phyloP scores from a whole-genome alignment of 371 early-diverging fungal species.

The Mucor indicus region DNA sequence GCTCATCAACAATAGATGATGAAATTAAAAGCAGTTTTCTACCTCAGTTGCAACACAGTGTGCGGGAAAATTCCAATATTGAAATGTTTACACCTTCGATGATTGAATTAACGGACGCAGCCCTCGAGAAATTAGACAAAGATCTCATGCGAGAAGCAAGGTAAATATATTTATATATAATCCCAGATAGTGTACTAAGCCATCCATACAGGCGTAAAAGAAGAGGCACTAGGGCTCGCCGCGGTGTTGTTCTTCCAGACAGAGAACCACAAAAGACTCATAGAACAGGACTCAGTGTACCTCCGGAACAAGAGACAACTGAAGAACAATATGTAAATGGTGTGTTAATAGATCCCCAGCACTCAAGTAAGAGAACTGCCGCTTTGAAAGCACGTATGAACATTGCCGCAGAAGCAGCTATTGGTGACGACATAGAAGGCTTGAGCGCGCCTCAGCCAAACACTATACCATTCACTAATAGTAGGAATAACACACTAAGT shows the following conservation, averaged over 20 bases:
- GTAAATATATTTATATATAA: constrained; percentile 13
- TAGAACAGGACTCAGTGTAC: constrained; percentile 33
- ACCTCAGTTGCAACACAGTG: constrained; percentile 52
- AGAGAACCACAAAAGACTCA: constrained; percentile 52
- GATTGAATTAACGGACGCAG: constrained; percentile 66
- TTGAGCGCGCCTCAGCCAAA: no score
- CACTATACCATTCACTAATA: no score
- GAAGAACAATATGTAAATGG: constrained; percentile 33
- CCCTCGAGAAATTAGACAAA: constrained; percentile 75
- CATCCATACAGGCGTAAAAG: constrained; percentile 64
- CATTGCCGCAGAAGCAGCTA: constrained; percentile 41
- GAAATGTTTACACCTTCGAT: constrained; percentile 67
- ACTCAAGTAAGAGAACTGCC: constrained; percentile 20
- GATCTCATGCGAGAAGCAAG: constrained; percentile 72
- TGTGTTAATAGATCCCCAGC: constrained; percentile 1
- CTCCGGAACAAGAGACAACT: constrained; percentile 33
- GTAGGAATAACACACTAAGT: no score
- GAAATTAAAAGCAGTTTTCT: constrained; percentile 71
- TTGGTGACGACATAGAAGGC: constrained; percentile 5
- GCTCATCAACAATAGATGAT: constrained; percentile 66
- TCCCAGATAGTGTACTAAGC: not conserved
- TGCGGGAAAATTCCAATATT: constrained; percentile 49
- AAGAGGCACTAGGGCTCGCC: constrained; percentile 69
- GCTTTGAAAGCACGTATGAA: constrained; percentile 45
- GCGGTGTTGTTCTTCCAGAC: constrained; percentile 63